Conservation (phyloP, 2,329 filamentous ascomycete genomes). For the Ophiostoma fasciatum region DNA sequence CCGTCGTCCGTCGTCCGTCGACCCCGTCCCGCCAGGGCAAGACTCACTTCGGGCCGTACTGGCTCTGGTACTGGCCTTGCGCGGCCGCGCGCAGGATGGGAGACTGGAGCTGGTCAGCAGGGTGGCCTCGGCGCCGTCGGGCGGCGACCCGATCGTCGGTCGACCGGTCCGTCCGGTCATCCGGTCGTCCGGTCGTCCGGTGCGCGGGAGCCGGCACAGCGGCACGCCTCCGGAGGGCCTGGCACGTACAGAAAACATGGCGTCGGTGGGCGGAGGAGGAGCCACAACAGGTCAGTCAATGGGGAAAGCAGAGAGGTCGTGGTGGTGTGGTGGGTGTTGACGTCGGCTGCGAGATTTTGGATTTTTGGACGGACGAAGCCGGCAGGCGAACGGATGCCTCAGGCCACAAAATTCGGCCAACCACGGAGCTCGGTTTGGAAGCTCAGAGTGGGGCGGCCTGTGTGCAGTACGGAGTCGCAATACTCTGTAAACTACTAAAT, state of each 20-base stretch:
- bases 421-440: conserved; percentile 11
- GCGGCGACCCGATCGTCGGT: too few species aligned
- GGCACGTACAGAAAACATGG: too few species aligned
- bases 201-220: too few species aligned
- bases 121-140: too few species aligned
- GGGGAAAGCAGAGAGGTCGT: conserved; percentile 4
- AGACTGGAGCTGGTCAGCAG: too few species aligned
- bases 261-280: too few species aligned
- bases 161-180: too few species aligned
- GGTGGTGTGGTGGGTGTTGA: conserved; percentile 12
- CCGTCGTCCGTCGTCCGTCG: background rate
- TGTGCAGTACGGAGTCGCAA: too few species aligned
- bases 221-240: too few species aligned
- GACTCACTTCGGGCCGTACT: conserved; percentile 50
- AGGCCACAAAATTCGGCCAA: conserved; percentile 9
- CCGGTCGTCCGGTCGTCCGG: too few species aligned
- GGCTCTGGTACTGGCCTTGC: conserved; percentile 39
- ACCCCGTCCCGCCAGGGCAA: too few species aligned
- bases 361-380: conserved; percentile 17
- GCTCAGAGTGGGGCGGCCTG: background rate
- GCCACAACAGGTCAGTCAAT: conserved; percentile 7
- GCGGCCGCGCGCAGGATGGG: conserved; percentile 25
- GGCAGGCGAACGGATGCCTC: conserved; percentile 9
- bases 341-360: conserved; percentile 17
- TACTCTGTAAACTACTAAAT: too few species aligned